Evolutionary conservation across 345 rosid species (phyloP), one percentile per base, ranked within the genome.

Genomic region (Ailanthus altissimus): DNA sequence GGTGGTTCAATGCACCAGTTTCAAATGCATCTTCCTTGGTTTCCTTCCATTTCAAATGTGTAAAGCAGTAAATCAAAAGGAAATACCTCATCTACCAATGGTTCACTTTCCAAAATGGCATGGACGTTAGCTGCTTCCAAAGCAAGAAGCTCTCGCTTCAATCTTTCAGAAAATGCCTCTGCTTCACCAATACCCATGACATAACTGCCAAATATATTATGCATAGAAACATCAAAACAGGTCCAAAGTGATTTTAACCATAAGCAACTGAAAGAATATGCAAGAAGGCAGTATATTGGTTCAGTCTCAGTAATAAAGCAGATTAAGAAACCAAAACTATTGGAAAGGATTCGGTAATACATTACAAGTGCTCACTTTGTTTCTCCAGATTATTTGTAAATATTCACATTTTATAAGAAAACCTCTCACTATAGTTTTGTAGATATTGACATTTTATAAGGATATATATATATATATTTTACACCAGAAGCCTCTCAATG

Each of bases 71-170:
- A 8, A 80, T 36, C n/a, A 12, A 76, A 56, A 81, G 43, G 51
- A 83, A 58, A 36, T 78, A 96, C 98, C 92, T 92, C 95, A 25
- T 93, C 98, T 80, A 96, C 86, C 82, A 96, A 75, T 32, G 98
- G 98, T 86, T 91, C 97, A 84, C 90, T 96, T 88, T 96, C 99
- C 89, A 96, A 82, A 82, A 92, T 92, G 81, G 98, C 99, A 88
- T 96, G 99, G 78, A 96, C 98, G 75, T 96, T 96, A 77, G 99
- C 99, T 18, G 99, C 99, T 89, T 96, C 99, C 75, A 96, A 86
- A 32, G 99, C 99, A 75, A 85, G 98, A 85, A 95, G 96, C 86
- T 96, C 98, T 73, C 99, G 88, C 90, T 90, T 96, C 84, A 96
- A 85, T 83, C 98, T 90, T 86, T 96, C 99, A 76, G 99, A 96